A percentile compares a stretch with the other conserved stretches of the same genome.
Conservation (phyloP, 768 basidiomycete genomes). For the Pleurotus tuoliensis region DNA sequence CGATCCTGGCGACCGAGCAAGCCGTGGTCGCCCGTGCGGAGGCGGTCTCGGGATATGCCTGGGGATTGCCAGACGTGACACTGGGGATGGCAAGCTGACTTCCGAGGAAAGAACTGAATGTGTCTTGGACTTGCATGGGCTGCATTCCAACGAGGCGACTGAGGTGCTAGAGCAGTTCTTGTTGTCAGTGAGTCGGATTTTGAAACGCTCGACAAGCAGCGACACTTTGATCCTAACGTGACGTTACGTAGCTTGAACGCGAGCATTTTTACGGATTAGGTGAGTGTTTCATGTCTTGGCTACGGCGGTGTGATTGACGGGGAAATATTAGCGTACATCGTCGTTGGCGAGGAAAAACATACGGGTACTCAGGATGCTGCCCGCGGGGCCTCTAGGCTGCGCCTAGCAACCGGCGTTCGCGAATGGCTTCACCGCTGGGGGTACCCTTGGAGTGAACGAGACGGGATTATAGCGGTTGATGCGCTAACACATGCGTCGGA, state of each 20-base stretch:
- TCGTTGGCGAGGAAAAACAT: slow-evolving; percentile 96
- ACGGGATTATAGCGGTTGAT: slow-evolving; percentile 89
- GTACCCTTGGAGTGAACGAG: slow-evolving; percentile 92
- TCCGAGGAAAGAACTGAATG: slow-evolving; percentile 89
- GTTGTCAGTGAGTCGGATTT: slow-evolving; percentile 60
- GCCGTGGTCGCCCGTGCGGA: slow-evolving; percentile 71
- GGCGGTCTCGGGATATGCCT: slow-evolving; percentile 82
- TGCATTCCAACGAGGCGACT: slow-evolving; percentile 91
- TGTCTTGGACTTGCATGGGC: slow-evolving; percentile 86
- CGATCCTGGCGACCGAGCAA: slow-evolving; percentile 74
- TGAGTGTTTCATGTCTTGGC: slow-evolving; percentile 27
- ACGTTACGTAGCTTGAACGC: slow-evolving; percentile 60
- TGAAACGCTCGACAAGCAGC: background rate
- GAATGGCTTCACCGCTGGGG: slow-evolving; percentile 94
- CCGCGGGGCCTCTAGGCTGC: slow-evolving; percentile 77
- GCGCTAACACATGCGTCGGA: slow-evolving; percentile 66
- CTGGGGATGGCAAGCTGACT: slow-evolving; percentile 49
- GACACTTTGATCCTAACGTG: background rate
- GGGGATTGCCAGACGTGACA: slow-evolving; percentile 70
- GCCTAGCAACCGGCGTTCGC: slow-evolving; percentile 82
- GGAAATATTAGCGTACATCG: slow-evolving; percentile 60
- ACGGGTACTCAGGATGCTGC: slow-evolving; percentile 84
- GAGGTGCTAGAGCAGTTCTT: slow-evolving; percentile 90
- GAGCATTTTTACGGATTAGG: slow-evolving; percentile 88
- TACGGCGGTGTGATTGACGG: slow-evolving; percentile 8